Base-by-base conservation (phyloP, 352 stramenopile genomes). In the Globisporangium uncinulatum region DNA sequence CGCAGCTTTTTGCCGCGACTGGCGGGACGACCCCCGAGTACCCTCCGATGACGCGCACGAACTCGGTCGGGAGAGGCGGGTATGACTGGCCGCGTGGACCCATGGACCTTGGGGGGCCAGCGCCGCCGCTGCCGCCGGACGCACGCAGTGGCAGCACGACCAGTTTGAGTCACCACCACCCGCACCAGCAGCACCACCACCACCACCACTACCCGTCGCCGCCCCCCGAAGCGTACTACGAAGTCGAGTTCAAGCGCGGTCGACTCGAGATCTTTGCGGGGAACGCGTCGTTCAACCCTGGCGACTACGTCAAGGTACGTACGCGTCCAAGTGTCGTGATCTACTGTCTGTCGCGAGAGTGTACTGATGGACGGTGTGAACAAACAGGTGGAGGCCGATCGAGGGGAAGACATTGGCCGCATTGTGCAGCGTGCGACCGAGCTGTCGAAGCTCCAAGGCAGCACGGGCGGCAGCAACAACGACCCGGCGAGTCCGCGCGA, bases 211-310 rank as follows among this genome's bases (percentile, higher is more conserved):
- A 80, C 36, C 77, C 76, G 31, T 69, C 65, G 4, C 76, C 81
- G 17, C 79, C 79, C 15, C 83, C 83, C 4, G 83, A 93, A 66
- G 83, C 83, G 0, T 93, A 91, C 51, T 98, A 97, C 64, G 91
- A 95, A 53, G 86, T 98, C 39, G 96, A 98, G 68, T 98, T 98
- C 66, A 98, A 98, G 67, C 84, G 94, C 8, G 94, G 83, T 20
- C 86, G 95, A 20, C 76, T 86, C 17, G 93, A 94, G 62, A 89
- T 98, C 50, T 92, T 98, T 61, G 78, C 96, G 44, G 79, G 96
- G 37, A 80, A 83, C 44, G 74, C 85, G 9, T 74, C 88, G 24
- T 87, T 91, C 66, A 93, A 96, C 45, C 69, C 97, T 54, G 96
- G 96, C 13, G 94, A 97, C 61, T 98, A 93, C 60, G 96, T 99